phyloP scores from a whole-genome alignment of 176 grass and related monocot species.

The Cymbopogon citratus region DNA sequence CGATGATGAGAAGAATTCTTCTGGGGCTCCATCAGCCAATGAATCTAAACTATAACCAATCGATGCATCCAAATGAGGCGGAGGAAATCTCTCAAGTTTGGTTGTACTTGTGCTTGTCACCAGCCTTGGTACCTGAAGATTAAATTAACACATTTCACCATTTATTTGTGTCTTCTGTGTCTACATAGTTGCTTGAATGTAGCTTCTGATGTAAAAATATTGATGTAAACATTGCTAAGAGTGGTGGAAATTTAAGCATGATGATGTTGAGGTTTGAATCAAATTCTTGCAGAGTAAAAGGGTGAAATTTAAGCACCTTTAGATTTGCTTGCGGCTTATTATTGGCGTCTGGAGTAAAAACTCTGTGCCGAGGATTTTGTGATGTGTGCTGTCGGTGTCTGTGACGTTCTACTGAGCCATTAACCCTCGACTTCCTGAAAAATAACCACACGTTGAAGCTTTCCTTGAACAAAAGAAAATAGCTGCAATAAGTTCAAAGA shows the following conservation, averaged over 20 bases:
- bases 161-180: background rate
- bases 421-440: constrained; percentile 60
- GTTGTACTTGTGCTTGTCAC: constrained; percentile 66
- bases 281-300: background rate
- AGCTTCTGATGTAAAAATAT: background rate
- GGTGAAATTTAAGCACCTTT: constrained; percentile 34
- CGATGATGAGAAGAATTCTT: constrained; percentile 61
- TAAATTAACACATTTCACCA: background rate
- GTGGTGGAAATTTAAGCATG: background rate
- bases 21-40: constrained; percentile 19
- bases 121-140: constrained; percentile 66
- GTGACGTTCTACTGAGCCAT: constrained; percentile 45
- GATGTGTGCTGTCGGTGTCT: constrained; percentile 31
- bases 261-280: background rate
- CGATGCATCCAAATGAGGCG: constrained; percentile 84
- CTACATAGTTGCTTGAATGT: background rate
- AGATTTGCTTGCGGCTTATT: constrained; percentile 30
- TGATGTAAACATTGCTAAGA: background rate
- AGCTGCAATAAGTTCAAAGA: constrained; percentile 7
- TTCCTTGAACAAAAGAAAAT: background rate
- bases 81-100: constrained; percentile 81
- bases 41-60: constrained; percentile 52
- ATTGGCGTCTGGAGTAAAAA: constrained; percentile 57
- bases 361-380: constrained; percentile 52
- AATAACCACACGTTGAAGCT: constrained; percentile 9